Evolutionary conservation across 108 stramenopile genomes (phyloP).

Genomic region (Skeletonema tropicum): DNA sequence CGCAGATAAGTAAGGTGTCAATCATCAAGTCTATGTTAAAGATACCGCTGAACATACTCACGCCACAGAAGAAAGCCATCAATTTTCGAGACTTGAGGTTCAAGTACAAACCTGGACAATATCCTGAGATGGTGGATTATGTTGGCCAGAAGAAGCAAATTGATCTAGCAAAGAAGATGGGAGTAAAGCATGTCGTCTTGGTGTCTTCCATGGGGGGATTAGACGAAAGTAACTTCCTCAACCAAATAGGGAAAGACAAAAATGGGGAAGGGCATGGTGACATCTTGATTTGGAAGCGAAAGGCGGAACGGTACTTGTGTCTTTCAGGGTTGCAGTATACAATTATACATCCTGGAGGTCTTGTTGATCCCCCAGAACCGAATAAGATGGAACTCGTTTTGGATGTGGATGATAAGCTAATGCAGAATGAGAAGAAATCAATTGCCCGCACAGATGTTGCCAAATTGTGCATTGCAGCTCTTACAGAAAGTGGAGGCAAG

Average conservation of each 20-base stretch:
- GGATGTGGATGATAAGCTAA: slow-evolving; percentile 80
- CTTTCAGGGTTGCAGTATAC: slow-evolving; percentile 79
- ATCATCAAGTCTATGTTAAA: slow-evolving; percentile 55
- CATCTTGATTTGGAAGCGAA: slow-evolving; percentile 91
- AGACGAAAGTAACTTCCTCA: slow-evolving; percentile 88
- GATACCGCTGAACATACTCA: slow-evolving; percentile 56
- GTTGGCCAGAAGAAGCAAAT: slow-evolving; percentile 79
- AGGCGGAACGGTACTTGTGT: slow-evolving; percentile 81
- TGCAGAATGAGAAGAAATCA: slow-evolving; percentile 52
- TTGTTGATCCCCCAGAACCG: slow-evolving; percentile 66
- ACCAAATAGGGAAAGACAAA: slow-evolving; percentile 80
- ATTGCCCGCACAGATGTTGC: slow-evolving; percentile 89
- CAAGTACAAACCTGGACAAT: slow-evolving; percentile 61
- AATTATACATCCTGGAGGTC: slow-evolving; percentile 90
- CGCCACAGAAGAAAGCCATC: slow-evolving; percentile 50
- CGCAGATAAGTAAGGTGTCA: slow-evolving; percentile 54
- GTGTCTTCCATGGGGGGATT: slow-evolving; percentile 89
- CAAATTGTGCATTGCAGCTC: slow-evolving; percentile 71
- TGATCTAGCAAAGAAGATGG: slow-evolving; percentile 81
- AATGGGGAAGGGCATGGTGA: slow-evolving; percentile 82
- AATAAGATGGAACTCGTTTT: slow-evolving; percentile 61
- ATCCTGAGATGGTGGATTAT: slow-evolving; percentile 83
- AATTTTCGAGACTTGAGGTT: slow-evolving; percentile 65
- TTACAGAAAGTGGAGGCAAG: slow-evolving; percentile 49
- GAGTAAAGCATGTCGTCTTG: slow-evolving; percentile 64